Percentiles rank a stretch among this genome's conserved stretches.
Conservation (phyloP, 129 eudicot genomes). For the Lonicera japonica region DNA sequence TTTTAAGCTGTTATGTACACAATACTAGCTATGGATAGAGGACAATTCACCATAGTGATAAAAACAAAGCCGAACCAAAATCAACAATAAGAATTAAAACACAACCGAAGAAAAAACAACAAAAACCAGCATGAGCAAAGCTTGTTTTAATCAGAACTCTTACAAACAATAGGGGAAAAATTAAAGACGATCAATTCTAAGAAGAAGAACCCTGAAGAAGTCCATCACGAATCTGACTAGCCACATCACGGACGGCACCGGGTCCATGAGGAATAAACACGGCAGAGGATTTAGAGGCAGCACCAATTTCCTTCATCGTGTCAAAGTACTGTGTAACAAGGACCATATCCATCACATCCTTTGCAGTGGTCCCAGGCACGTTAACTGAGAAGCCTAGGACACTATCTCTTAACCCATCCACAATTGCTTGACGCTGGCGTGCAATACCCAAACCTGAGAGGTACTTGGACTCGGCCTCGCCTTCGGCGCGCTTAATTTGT, state of each 20-base stretch:
- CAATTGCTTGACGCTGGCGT: constrained; percentile 84
- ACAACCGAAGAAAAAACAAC: neutral
- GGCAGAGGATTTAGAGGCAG: constrained; percentile 68
- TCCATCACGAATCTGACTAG: constrained; percentile 89
- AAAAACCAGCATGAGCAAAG: neutral
- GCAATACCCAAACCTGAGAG: constrained; percentile 79
- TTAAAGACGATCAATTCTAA: constrained; percentile 5
- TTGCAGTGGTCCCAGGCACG: constrained; percentile 80
- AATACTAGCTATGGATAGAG: no score
- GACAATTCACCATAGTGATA: neutral
- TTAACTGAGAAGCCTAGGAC: constrained; percentile 70
- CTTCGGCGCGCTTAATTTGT: constrained; percentile 85
- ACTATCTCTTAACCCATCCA: constrained; percentile 83
- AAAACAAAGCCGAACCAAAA: neutral
- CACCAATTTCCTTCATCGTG: constrained; percentile 86
- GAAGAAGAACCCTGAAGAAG: constrained; percentile 52
- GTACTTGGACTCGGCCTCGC: constrained; percentile 85
- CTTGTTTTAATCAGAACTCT: neutral
- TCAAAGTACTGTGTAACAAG: constrained; percentile 83
- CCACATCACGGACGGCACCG: constrained; percentile 82
- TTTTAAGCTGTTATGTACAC: neutral
- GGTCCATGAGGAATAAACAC: constrained; percentile 93
- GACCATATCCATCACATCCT: constrained; percentile 92
- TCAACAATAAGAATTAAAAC: neutral
- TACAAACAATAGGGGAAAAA: neutral